Evolutionary conservation across 2,329 filamentous ascomycete genomes (phyloP).

Genomic region (Stagonosporopsis vannaccii): DNA sequence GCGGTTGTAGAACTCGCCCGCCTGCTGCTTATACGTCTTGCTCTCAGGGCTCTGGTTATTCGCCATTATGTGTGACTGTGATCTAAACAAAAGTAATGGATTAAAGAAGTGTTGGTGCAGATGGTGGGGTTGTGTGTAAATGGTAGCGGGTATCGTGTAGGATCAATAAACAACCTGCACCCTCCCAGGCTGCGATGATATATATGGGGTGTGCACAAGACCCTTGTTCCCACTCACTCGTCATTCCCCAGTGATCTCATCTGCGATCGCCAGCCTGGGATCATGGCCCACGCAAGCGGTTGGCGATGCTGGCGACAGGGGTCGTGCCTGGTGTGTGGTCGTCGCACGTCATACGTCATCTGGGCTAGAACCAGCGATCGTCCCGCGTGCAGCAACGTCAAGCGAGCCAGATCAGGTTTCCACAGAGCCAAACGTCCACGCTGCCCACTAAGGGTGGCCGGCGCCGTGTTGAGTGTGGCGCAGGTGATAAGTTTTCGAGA

Average conservation of each 20-base stretch:
- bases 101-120: neutral
- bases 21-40: slow-evolving; percentile 44
- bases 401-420: slow-evolving; percentile 18
- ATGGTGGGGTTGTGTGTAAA: neutral
- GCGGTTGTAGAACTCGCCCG: slow-evolving; percentile 67
- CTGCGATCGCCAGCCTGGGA: slow-evolving; percentile 14
- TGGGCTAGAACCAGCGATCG: slow-evolving; percentile 27
- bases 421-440: slow-evolving; percentile 1
- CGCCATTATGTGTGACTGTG: neutral
- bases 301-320: slow-evolving; percentile 9
- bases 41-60: slow-evolving; percentile 6
- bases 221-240: slow-evolving; percentile 7
- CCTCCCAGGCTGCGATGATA: neutral
- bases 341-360: slow-evolving; percentile 24
- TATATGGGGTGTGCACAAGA: neutral
- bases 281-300: slow-evolving; percentile 9
- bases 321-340: slow-evolving; percentile 2
- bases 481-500: neutral
- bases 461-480: slow-evolving; percentile 6
- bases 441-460: slow-evolving; percentile 5
- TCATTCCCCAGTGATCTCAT: slow-evolving; percentile 22
- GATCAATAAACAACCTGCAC: neutral
- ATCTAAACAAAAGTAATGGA: neutral
- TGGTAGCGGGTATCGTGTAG: neutral
- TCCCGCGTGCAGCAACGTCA: slow-evolving; percentile 24